Base-by-base conservation (phyloP, 208 protist species). In the Angomonas deanei region DNA sequence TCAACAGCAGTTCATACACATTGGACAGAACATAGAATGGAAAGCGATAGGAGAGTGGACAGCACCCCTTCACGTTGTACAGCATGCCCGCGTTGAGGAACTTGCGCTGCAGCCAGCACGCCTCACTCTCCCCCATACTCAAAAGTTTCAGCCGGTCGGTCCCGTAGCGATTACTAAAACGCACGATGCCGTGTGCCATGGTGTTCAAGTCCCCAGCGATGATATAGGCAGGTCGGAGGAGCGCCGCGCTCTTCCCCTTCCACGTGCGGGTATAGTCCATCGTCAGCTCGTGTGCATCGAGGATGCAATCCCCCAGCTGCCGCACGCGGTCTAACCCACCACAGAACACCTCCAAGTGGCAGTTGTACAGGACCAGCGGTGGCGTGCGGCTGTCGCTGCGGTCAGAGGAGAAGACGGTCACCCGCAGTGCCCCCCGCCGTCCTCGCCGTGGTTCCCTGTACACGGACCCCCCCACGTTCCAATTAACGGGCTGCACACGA, bases 191-290 rank as follows among this genome's bases (percentile, higher is more conserved):
- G 66, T 92, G 76, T 30, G 77, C 82, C 64, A 91, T 85, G 1
- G 88, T 91, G 70, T 91, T 94, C 23, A 94, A 66, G 59, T 94
- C 88, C 0, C 88, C 88, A 15, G 67, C 84, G 50, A 94, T 77
- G 26, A 94, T 63, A 55, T 91, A 89, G 38, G 64, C 74, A 4
- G 74, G 74, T n/a, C n/a, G n/a, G 17, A 56, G 48, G 15, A 23
- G n/a, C 8, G 13, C 31, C 3, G 34, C 15, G 24, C 21, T 42
- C 19, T n/a, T 42, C 33, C 52, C 23, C 27, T 53, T 54, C 3
- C 1, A 13, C 34, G 5, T 49, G 1, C 15, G 36, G 28, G 57
- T 61, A 19, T 61, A 66, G 33, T 66, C 21, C 15, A 59, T 31
- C 0, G 74, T 36, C 15, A 91, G 42, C 30, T 48, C 47, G 32